phyloP scores from a whole-genome alignment of 2,329 filamentous ascomycete genomes.

The Leptoxyphium fumago region DNA sequence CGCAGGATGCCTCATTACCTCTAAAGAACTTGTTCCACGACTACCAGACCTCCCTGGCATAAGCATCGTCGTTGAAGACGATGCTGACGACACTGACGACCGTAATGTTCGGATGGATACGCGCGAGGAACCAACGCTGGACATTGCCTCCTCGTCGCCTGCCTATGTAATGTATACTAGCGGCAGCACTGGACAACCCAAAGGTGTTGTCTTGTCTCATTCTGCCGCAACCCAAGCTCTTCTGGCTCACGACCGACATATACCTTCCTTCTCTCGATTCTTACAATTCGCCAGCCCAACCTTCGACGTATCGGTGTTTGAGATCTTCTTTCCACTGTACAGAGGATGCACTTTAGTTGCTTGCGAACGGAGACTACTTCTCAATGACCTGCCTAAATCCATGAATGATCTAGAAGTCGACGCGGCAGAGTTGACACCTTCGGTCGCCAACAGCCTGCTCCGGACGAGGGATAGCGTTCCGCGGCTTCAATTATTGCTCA shows the following conservation, averaged over 20 bases:
- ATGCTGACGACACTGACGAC: slow-evolving; percentile 3
- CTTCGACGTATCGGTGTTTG: slow-evolving; percentile 89
- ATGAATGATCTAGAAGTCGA: slow-evolving; percentile 56
- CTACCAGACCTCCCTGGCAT: slow-evolving; percentile 23
- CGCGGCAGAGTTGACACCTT: slow-evolving; percentile 79
- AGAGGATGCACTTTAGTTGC: slow-evolving; percentile 59
- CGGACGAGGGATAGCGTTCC: slow-evolving; percentile 54
- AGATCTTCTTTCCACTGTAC: slow-evolving; percentile 79
- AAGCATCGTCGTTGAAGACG: slow-evolving; percentile 29
- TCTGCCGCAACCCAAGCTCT: slow-evolving; percentile 66
- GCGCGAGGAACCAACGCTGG: slow-evolving; percentile 12
- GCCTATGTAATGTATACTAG: slow-evolving; percentile 94
- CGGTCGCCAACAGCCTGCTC: slow-evolving; percentile 65
- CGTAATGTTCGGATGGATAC: slow-evolving; percentile 19
- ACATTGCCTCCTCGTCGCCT: slow-evolving; percentile 21
- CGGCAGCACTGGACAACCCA: slow-evolving; percentile 76
- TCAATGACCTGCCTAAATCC: slow-evolving; percentile 57
- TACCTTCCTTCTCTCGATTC: slow-evolving; percentile 65
- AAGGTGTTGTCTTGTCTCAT: slow-evolving; percentile 75
- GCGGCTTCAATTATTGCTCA: slow-evolving; percentile 54
- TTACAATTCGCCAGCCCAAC: slow-evolving; percentile 86
- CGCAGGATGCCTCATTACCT: slow-evolving; percentile 54
- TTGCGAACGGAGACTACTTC: slow-evolving; percentile 52
- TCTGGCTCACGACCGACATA: slow-evolving; percentile 62
- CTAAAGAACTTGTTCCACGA: slow-evolving; percentile 28